Evolutionary conservation across 345 rosid species (phyloP).

Genomic region (Syzygium aromaticum): DNA sequence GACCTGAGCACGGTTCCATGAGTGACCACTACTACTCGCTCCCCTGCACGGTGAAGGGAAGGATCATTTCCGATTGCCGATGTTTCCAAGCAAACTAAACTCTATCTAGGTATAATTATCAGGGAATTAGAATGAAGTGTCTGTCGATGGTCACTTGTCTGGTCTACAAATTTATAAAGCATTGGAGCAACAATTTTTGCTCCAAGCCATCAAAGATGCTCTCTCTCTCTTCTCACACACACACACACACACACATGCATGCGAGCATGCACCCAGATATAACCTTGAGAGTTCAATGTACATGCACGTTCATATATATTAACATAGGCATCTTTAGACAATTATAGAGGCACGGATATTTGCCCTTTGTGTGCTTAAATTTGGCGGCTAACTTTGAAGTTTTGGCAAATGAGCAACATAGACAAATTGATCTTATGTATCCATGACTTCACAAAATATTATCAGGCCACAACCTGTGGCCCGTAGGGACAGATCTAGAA

Average conservation of each 20-base stretch:
- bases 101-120: background rate
- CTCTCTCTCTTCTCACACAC: background rate
- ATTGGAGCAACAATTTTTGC: background rate
- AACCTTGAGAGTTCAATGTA: background rate
- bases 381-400: background rate
- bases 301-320: background rate
- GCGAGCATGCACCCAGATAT: background rate
- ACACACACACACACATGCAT: rapidly evolving
- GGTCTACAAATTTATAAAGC: background rate
- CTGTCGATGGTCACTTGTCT: background rate
- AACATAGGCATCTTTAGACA: background rate
- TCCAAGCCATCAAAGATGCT: background rate
- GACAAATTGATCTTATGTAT: background rate
- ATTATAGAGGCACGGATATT: background rate
- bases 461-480: background rate
- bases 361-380: background rate
- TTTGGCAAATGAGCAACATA: background rate
- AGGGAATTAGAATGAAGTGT: background rate
- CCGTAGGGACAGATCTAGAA: background rate
- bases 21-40: conserved; percentile 50
- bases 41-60: conserved; percentile 25
- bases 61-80: background rate
- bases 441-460: background rate
- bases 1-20: conserved; percentile 74
- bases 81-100: background rate